These are phyloP conservation scores for Pseudopithomyces chartarum DNA, from an alignment of 2,329 filamentous ascomycete genomes.

Conservation along the genomic window DNA sequence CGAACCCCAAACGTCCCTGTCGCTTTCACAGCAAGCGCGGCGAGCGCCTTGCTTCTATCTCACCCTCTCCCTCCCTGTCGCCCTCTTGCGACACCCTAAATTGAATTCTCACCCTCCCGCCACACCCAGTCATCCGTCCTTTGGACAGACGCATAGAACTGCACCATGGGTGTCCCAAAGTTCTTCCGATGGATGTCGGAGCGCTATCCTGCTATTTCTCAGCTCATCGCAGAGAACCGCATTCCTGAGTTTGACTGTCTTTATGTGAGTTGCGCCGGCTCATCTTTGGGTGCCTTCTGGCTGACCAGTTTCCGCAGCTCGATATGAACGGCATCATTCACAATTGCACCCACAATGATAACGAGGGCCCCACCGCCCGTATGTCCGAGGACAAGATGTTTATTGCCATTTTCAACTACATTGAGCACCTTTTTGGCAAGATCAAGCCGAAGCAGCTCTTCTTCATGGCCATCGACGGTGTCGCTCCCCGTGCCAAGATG, in stretches of 20 bases:
- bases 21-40: conserved; percentile 22
- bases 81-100: background rate
- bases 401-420: conserved; percentile 99
- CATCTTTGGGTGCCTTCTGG: background rate
- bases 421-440: conserved; percentile 97
- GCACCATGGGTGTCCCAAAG: conserved; percentile 75
- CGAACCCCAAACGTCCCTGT: conserved; percentile 25
- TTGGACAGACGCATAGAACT: conserved; percentile 15
- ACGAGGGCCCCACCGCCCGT: conserved; percentile 87
- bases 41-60: conserved; percentile 26
- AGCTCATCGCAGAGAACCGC: conserved; percentile 96
- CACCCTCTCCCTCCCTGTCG: conserved; percentile 16
- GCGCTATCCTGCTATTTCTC: conserved; percentile 97
- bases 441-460: conserved; percentile 98
- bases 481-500: conserved; percentile 98
- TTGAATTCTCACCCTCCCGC: conserved; percentile 4
- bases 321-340: conserved; percentile 99
- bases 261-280: conserved; percentile 63
- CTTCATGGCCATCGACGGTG: conserved; percentile 99
- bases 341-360: conserved; percentile 98
- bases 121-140: conserved; percentile 15
- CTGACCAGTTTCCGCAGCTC: conserved; percentile 56
- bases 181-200: conserved; percentile 99
- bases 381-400: conserved; percentile 99
- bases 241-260: conserved; percentile 99